A percentile compares a stretch with the other conserved stretches of the same genome.
Evolutionary conservation across 2,329 filamentous ascomycete species (phyloP).

Genomic region (Leptodontidium sp.): DNA sequence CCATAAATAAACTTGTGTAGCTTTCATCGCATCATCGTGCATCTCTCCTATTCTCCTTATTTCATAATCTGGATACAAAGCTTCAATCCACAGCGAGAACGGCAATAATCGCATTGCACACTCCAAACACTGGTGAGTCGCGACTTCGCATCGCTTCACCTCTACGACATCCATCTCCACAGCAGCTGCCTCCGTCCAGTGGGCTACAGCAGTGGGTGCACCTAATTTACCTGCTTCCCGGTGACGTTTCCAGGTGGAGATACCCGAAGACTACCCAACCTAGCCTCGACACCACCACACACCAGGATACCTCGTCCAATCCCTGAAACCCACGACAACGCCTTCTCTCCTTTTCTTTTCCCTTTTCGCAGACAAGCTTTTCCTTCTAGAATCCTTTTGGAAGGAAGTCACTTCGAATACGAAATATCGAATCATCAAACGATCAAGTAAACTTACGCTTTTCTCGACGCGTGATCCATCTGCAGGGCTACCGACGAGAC

Average conservation of each 20-base stretch:
- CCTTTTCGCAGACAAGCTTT: not conserved
- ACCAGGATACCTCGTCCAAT: slow-evolving; percentile 5
- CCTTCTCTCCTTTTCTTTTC: slow-evolving; percentile 2
- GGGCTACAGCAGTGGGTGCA: no score
- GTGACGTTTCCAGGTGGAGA: not conserved
- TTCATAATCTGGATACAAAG: no score
- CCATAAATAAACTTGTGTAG: not conserved
- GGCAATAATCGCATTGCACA: not conserved
- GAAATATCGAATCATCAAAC: not conserved
- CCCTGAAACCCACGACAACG: not conserved
- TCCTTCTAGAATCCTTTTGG: not conserved
- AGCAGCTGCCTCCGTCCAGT: not conserved
- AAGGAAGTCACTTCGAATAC: slow-evolving; percentile 2
- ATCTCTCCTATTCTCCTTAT: not conserved
- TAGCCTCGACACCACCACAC: not conserved
- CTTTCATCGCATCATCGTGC: not conserved
- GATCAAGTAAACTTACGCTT: not conserved
- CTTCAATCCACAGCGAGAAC: not conserved
- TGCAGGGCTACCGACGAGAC: no score
- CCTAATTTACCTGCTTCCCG: not conserved
- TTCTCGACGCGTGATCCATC: no score
- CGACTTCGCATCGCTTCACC: not conserved
- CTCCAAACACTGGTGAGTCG: slow-evolving; percentile 2
- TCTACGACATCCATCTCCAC: slow-evolving; percentile 8
- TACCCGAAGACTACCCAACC: no score